Conservation (phyloP, 768 basidiomycete species). For the Kwoniella sp. region DNA sequence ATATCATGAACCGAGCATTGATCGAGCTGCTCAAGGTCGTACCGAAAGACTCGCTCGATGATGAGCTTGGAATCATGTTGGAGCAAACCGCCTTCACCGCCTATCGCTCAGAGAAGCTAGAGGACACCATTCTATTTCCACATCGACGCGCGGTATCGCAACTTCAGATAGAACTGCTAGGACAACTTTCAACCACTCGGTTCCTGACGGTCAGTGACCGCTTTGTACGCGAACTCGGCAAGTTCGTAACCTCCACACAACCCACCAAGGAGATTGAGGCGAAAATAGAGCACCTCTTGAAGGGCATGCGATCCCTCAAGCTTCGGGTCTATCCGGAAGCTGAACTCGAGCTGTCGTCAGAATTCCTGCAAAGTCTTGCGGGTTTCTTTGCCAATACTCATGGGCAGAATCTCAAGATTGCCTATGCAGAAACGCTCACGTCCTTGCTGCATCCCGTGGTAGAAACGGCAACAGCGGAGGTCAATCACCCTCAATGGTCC, state of each 20-base stretch:
- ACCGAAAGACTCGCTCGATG: conserved; percentile 71
- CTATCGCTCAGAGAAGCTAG: conserved; percentile 47
- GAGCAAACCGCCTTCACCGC: conserved; percentile 86
- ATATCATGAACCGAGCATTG: conserved; percentile 82
- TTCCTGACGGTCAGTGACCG: conserved; percentile 91
- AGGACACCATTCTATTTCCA: conserved; percentile 61
- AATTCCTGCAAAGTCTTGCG: conserved; percentile 79
- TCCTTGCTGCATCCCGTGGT: conserved; percentile 78
- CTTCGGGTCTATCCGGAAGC: conserved; percentile 93
- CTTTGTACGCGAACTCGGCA: conserved; percentile 72
- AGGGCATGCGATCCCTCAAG: conserved; percentile 72
- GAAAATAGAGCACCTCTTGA: conserved; percentile 77
- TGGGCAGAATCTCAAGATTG: conserved; percentile 72
- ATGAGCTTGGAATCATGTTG: conserved; percentile 70
- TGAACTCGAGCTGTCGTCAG: conserved; percentile 86
- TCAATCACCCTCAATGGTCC: conserved; percentile 91
- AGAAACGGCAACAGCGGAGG: conserved; percentile 93
- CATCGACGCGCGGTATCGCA: conserved; percentile 80
- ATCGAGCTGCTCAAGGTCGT: conserved; percentile 69
- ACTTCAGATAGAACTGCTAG: conserved; percentile 75
- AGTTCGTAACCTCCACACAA: conserved; percentile 63
- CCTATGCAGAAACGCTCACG: conserved; percentile 77
- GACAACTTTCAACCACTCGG: conserved; percentile 72
- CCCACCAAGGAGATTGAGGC: conserved; percentile 74
- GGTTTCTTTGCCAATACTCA: conserved; percentile 79